These are phyloP conservation scores for Omphalea diandra DNA, from an alignment of 441 rosid species.

Conservation along the genomic window DNA sequence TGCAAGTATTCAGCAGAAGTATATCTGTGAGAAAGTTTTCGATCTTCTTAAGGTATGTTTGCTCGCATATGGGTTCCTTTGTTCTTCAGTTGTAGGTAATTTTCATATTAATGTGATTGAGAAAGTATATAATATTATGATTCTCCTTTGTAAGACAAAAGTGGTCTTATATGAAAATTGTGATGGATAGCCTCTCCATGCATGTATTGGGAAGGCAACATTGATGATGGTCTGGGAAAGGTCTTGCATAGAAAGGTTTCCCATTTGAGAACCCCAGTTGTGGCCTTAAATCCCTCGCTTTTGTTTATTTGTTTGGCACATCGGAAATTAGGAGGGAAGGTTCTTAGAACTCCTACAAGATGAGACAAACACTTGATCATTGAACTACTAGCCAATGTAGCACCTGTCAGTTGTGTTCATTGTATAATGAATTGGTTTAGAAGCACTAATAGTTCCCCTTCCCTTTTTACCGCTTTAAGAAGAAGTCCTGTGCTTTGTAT, in stretches of 20 bases:
- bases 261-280: neutral
- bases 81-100: neutral
- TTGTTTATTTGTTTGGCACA: neutral
- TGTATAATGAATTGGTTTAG: neutral
- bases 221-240: neutral
- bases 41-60: conserved; percentile 86
- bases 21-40: conserved; percentile 85
- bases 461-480: too few relatives aligned
- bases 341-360: too few relatives aligned
- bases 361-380: too few relatives aligned
- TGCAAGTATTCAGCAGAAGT: conserved; percentile 87
- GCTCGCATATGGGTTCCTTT: neutral
- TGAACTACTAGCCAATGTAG: too few relatives aligned
- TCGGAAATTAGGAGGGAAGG: too few relatives aligned
- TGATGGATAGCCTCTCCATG: neutral
- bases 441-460: too few relatives aligned
- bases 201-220: neutral
- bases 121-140: neutral
- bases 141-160: neutral
- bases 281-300: too few relatives aligned
- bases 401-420: neutral
- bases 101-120: neutral
- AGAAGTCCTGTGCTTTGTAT: too few relatives aligned
- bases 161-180: neutral
- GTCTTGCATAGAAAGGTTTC: neutral